Conservation (phyloP, 1,284 basidiomycete species). For the Puccinia triticina region DNA sequence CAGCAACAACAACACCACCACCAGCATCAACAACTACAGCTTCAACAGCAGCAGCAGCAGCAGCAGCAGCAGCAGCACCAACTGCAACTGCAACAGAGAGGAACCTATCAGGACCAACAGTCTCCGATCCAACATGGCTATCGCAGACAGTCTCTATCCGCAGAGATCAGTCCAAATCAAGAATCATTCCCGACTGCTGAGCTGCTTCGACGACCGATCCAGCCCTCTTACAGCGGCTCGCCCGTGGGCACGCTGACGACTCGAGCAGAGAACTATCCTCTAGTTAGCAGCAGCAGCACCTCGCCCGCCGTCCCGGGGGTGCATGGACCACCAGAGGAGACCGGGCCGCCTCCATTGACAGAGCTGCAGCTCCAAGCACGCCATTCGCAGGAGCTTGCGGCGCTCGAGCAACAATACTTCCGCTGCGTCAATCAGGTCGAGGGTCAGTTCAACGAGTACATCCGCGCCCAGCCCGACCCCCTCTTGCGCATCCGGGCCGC, state of each 20-base stretch:
- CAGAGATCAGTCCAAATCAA: background rate
- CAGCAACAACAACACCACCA: conserved; percentile 47
- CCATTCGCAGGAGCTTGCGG: background rate
- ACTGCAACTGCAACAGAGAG: background rate
- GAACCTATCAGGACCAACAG: background rate
- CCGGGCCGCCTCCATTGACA: background rate
- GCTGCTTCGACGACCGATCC: background rate
- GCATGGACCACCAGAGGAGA: background rate
- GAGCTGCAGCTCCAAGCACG: conserved; percentile 1
- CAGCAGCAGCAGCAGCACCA: background rate
- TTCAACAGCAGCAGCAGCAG: conserved; percentile 53
- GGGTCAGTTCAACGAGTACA: background rate
- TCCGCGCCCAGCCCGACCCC: background rate
- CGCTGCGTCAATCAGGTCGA: background rate
- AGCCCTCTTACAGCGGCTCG: background rate
- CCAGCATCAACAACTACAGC: conserved; percentile 52
- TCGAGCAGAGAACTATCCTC: background rate
- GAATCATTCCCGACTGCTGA: background rate
- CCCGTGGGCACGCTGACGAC: background rate
- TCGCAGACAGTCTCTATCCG: background rate
- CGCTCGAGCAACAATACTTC: background rate
- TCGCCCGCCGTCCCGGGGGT: background rate
- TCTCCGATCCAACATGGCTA: background rate
- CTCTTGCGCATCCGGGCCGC: background rate
- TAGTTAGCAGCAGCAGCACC: background rate